phyloP scores from a whole-genome alignment of 2,329 filamentous ascomycete genomes.

The Karstenula rhodostoma region DNA sequence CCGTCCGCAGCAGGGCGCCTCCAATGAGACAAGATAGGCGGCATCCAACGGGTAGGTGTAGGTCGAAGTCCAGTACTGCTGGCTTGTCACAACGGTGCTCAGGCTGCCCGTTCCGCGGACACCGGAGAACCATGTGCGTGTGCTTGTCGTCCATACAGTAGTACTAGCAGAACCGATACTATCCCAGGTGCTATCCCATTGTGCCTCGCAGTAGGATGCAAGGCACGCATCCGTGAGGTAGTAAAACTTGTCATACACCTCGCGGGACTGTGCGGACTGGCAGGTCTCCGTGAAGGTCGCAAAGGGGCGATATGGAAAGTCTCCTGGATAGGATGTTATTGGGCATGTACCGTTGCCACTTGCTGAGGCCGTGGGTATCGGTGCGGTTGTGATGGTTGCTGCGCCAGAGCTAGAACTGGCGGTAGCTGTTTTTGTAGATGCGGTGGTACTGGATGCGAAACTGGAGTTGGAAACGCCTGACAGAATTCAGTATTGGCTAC shows the following conservation, averaged over 20 bases:
- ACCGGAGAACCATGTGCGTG: constrained; percentile 11
- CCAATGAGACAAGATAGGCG: background rate
- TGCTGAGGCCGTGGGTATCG: background rate
- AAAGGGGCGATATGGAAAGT: constrained; percentile 9
- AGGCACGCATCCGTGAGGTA: constrained; percentile 12
- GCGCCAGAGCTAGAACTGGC: background rate
- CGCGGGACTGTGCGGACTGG: background rate
- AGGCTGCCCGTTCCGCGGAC: constrained; percentile 13
- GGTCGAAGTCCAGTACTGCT: constrained; percentile 13
- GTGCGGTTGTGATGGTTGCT: constrained; percentile 12
- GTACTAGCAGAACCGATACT: constrained; percentile 7
- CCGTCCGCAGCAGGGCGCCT: constrained; percentile 17
- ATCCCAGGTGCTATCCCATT: constrained; percentile 1
- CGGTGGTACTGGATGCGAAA: constrained; percentile 1
- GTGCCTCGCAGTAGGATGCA: constrained; percentile 4
- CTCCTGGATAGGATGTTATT: constrained; percentile 6
- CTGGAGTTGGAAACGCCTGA: constrained; percentile 14
- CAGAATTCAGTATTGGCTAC: background rate
- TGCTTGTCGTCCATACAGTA: constrained; percentile 6
- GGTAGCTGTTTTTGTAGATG: background rate
- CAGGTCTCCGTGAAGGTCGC: constrained; percentile 5
- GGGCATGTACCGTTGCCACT: constrained; percentile 14
- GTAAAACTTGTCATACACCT: constrained; percentile 1
- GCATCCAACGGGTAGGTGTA: constrained; percentile 10
- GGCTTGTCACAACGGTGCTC: constrained; percentile 9